A percentile compares a stretch with the other conserved stretches of the same genome.
Conservation (phyloP, 2,329 filamentous ascomycete genomes). For the Furcasterigmium sp. region DNA sequence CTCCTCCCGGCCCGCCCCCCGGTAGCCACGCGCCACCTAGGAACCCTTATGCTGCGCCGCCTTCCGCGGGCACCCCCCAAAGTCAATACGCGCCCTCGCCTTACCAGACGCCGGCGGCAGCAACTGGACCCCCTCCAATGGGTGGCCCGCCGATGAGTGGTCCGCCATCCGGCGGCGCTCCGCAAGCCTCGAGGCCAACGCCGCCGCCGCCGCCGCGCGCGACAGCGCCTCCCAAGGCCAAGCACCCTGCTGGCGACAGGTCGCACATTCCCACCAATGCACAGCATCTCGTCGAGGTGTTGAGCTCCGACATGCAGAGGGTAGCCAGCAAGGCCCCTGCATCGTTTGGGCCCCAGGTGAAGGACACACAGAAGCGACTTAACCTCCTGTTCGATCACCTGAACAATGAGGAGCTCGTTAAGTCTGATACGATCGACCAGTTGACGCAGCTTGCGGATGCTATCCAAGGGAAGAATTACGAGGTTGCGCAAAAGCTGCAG, state of each 20-base stretch:
- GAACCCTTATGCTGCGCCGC: conserved; percentile 37
- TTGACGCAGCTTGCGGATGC: conserved; percentile 60
- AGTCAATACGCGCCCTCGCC: conserved; percentile 59
- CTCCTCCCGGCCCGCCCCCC: conserved; percentile 31
- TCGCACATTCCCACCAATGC: conserved; percentile 79
- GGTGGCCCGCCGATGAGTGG: conserved; percentile 35
- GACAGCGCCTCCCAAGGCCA: conserved; percentile 50
- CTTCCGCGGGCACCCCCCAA: conserved; percentile 38
- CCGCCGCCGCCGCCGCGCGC: conserved; percentile 43
- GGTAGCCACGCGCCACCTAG: conserved; percentile 38
- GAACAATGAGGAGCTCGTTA: conserved; percentile 89
- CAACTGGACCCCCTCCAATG: conserved; percentile 28
- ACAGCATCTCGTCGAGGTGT: conserved; percentile 72
- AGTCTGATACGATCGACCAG: conserved; percentile 68
- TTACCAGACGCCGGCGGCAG: conserved; percentile 33
- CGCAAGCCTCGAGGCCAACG: conserved; percentile 21
- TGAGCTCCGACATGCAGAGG: conserved; percentile 80
- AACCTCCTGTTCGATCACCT: conserved; percentile 94
- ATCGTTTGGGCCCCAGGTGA: conserved; percentile 83
- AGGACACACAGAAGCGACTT: conserved; percentile 89
- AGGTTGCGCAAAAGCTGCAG: conserved; percentile 62
- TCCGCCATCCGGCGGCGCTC: conserved; percentile 8
- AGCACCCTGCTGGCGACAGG: conserved; percentile 79
- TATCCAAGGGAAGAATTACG: conserved; percentile 64
- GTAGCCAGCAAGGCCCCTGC: conserved; percentile 80